These are phyloP conservation scores for Oenanthe javanica DNA, from an alignment of 140 eudicot species.

Conservation along the genomic window DNA sequence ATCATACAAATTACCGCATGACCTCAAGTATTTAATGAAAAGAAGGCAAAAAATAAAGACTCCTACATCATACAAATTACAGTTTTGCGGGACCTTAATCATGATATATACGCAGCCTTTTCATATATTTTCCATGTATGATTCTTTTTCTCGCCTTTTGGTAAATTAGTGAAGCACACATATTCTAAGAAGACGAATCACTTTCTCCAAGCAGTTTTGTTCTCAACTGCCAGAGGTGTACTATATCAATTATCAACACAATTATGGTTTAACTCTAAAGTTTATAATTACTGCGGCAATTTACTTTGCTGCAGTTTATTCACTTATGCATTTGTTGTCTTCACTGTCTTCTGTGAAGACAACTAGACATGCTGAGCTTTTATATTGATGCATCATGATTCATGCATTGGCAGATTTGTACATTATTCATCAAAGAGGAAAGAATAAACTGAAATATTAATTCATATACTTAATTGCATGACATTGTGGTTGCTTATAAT, in stretches of 20 bases:
- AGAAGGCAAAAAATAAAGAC: neutral
- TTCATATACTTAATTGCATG: neutral
- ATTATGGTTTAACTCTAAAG: neutral
- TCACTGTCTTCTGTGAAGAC: neutral
- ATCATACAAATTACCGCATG: neutral
- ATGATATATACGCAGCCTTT: neutral
- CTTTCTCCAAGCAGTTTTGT: neutral
- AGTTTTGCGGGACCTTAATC: neutral
- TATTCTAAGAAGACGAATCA: neutral
- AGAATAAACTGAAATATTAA: neutral
- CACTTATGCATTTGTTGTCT: neutral
- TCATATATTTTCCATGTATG: neutral
- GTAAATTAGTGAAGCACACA: neutral
- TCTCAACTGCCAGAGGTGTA: neutral
- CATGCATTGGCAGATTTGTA: neutral
- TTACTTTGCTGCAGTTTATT: neutral
- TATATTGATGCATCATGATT: neutral
- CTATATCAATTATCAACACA: too few species aligned
- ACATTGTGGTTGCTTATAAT: neutral
- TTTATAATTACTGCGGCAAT: neutral
- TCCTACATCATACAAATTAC: neutral
- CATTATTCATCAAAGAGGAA: neutral
- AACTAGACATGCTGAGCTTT: neutral
- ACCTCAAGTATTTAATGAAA: neutral
- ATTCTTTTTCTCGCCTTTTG: neutral